phyloP scores from a whole-genome alignment of 305 asterid species.

The Coffea humblotiana region DNA sequence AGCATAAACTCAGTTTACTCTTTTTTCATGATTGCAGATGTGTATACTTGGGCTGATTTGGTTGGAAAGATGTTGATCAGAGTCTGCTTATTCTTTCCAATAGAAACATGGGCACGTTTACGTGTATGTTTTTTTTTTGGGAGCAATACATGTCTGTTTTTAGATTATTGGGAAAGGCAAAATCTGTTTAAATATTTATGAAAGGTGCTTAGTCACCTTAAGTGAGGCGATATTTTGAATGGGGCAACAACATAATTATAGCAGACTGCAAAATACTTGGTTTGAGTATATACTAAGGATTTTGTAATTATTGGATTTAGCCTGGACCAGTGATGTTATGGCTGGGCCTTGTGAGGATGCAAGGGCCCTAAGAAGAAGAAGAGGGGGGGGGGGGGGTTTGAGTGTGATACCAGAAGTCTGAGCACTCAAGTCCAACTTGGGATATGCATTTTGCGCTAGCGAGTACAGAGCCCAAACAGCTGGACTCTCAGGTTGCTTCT shows the following conservation, averaged over 20 bases:
- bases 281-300: not conserved
- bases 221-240: too few species aligned
- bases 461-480: too few species aligned
- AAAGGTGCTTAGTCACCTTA: not conserved
- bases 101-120: slow-evolving; percentile 82
- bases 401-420: too few species aligned
- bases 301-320: not conserved
- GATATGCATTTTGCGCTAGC: too few species aligned
- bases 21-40: slow-evolving; percentile 63
- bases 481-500: too few species aligned
- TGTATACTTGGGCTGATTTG: slow-evolving; percentile 80
- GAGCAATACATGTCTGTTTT: not conserved
- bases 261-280: not conserved
- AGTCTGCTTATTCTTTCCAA: slow-evolving; percentile 86
- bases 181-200: not conserved
- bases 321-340: too few species aligned
- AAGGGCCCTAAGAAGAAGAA: too few species aligned
- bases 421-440: not conserved
- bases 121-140: slow-evolving; percentile 40
- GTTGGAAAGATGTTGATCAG: slow-evolving; percentile 79
- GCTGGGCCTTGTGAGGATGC: too few species aligned
- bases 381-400: too few species aligned
- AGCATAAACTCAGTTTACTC: not conserved
- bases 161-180: not conserved
- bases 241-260: not conserved